Evolutionary conservation across 108 stramenopile genomes (phyloP).

Genomic region (Cyclotella baltica): DNA sequence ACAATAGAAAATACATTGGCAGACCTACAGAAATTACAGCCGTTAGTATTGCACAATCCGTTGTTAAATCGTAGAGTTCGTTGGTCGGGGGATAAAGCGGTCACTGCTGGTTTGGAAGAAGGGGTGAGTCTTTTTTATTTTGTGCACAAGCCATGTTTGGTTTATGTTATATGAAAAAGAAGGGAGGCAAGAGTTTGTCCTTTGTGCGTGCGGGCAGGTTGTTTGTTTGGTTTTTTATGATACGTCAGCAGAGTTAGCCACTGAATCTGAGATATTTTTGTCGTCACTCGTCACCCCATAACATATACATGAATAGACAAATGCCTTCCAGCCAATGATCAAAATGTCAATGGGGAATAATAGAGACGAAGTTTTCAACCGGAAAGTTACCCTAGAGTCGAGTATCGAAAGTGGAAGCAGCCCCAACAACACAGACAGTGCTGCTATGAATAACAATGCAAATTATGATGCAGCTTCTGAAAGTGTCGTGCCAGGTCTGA

Average conservation of each 20-base stretch:
- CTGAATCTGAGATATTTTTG: no score
- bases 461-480: background rate
- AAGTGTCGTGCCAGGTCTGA: slow-evolving; percentile 70
- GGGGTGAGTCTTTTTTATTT: background rate
- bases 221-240: no score
- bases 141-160: background rate
- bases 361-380: background rate
- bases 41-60: background rate
- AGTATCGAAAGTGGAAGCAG: background rate
- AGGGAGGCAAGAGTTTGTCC: background rate
- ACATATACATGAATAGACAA: no score
- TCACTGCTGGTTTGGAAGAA: background rate
- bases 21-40: no score
- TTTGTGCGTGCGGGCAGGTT: background rate
- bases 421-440: background rate
- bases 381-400: background rate
- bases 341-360: no score
- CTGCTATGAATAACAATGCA: background rate
- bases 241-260: no score
- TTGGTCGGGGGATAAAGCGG: background rate
- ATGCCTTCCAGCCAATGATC: no score
- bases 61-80: background rate
- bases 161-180: background rate
- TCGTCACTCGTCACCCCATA: no score
- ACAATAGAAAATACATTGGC: no score